These are phyloP conservation scores for Blastomyces emzantsi DNA, from an alignment of 2,329 filamentous ascomycete genomes.

Conservation along the genomic window DNA sequence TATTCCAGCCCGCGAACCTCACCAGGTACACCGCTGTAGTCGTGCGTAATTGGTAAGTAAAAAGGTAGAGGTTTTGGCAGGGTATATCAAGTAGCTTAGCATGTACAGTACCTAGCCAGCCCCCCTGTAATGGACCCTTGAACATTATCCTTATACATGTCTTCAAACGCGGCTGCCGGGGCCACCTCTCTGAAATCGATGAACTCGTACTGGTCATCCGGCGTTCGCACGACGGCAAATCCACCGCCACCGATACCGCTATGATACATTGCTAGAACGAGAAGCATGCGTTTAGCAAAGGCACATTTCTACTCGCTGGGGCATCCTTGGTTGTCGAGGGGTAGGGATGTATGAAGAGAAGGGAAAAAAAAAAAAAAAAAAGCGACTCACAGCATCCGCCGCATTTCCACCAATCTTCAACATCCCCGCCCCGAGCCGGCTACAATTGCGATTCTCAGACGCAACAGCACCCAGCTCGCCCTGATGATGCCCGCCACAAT, in stretches of 20 bases:
- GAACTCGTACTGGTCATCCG: conserved; percentile 68
- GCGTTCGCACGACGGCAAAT: conserved; percentile 70
- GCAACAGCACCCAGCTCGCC: conserved; percentile 54
- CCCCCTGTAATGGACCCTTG: conserved; percentile 61
- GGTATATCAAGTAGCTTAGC: background rate
- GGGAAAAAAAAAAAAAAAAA: background rate
- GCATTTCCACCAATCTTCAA: conserved; percentile 59
- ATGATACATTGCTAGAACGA: conserved; percentile 56
- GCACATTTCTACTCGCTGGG: background rate
- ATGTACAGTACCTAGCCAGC: conserved; percentile 46
- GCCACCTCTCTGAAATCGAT: conserved; percentile 88
- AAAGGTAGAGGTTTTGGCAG: background rate
- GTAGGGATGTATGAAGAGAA: no score
- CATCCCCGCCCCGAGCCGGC: conserved; percentile 56
- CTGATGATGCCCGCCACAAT: background rate
- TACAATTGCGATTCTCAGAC: conserved; percentile 61
- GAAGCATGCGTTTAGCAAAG: conserved; percentile 7
- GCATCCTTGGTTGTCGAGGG: no score
- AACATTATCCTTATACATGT: conserved; percentile 74
- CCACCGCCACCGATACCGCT: conserved; percentile 80
- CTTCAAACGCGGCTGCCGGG: conserved; percentile 66
- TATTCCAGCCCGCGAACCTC: conserved; percentile 68
- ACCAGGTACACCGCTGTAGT: conserved; percentile 45
- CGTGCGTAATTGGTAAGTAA: background rate
- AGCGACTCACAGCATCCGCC: conserved; percentile 57